Evolutionary conservation across 225 moss, liverwort and hornwort species (phyloP), one percentile per base, ranked within the genome.

Genomic region (Marchantia paleacea): DNA sequence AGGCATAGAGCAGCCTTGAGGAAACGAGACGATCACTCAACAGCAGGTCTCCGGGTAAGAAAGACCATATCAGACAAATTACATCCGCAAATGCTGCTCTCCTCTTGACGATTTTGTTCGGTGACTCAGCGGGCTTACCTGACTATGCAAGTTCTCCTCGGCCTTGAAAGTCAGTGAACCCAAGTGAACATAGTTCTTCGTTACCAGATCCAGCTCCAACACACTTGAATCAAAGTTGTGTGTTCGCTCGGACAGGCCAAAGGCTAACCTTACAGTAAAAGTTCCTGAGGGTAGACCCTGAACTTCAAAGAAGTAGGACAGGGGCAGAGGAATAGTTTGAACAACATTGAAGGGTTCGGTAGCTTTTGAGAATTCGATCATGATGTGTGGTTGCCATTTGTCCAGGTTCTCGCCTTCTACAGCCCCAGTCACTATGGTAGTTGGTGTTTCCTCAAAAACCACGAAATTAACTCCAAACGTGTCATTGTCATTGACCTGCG

Each of bases 241-340:
- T 50, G 88, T 90, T 72, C 87, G 86, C 52, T 88, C 85, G 22
- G 86, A 85, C 47, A 84, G 86, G 66, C 89, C 91, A 81, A 87
- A 85, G 18, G 81, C 82, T 31, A 93, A 76, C 79, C 89, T 82
- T 28, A 86, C 90, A 71, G 63, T 80, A 63, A 92, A 95, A 55
- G 79, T 85, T 58, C 93, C 89, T 85, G 87, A 90, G 13, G 88
- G 86, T 80, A 95, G 85, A 49, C 91, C 95, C 80, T 86, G 88
- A 58, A 95, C 86, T 88, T 93, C 95, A 85, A 93, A 93, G 82
- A 92, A 95, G 51, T 87, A 88, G 11, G 93, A 91, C 20, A 87
- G 77, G 54, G 95, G 87, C 52, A 95, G 79, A 47, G 78, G 69
- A 73, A 91, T 72, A 58, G 79, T 83, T 83, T 86, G 86, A 51